Conservation (phyloP, 2,329 filamentous ascomycete species). For the Penicillium corylophilum region DNA sequence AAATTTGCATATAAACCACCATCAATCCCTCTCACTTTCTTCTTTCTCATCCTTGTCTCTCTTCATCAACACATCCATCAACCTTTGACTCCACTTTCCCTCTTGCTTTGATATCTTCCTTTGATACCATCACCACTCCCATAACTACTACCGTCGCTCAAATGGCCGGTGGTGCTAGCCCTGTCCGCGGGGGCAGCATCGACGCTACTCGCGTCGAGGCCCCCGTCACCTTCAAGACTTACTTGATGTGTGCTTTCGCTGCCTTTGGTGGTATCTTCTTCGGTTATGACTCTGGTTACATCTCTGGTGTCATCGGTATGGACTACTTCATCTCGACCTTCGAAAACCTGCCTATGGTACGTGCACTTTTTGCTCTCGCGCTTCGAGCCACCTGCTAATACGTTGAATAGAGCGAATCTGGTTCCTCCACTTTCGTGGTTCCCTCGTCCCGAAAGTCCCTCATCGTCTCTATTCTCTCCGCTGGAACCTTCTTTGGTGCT, state of each 20-base stretch:
- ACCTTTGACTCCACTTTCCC: neutral
- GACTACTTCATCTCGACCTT: constrained; percentile 47
- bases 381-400: neutral
- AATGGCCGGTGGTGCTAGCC: constrained; percentile 28
- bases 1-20: constrained; percentile 11
- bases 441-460: constrained; percentile 55
- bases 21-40: neutral
- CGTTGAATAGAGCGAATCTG: constrained; percentile 22
- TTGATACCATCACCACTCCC: neutral
- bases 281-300: constrained; percentile 60
- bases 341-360: constrained; percentile 29
- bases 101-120: neutral
- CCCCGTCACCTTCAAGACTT: constrained; percentile 59
- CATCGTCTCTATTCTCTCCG: constrained; percentile 75
- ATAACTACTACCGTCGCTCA: constrained; percentile 2
- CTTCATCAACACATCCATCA: neutral
- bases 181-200: constrained; percentile 37
- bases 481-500: constrained; percentile 75
- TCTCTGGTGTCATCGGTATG: constrained; percentile 54
- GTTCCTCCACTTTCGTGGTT: constrained; percentile 43
- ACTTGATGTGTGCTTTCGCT: constrained; percentile 61
- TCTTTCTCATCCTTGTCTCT: constrained; percentile 5
- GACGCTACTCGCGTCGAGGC: constrained; percentile 58
- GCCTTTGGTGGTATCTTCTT: constrained; percentile 62
- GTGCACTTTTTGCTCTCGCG: constrained; percentile 7